Evolutionary conservation across 176 grass and related monocot genomes (phyloP), one percentile per base, ranked within the genome.

Genomic region (Carex myosuroides): DNA sequence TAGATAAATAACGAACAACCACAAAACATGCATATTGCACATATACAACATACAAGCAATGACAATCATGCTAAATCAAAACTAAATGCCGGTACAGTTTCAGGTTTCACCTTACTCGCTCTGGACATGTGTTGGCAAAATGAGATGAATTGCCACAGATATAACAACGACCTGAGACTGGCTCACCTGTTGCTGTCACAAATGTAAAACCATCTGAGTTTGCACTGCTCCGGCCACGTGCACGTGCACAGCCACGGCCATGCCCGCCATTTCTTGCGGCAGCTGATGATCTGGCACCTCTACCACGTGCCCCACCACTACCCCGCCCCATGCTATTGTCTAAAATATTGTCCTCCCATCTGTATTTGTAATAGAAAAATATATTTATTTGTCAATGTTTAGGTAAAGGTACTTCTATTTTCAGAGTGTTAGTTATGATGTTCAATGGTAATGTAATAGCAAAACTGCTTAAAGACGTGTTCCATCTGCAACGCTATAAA

Each of bases 111-210:
- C 87, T 69, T 75, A 85, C 83, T n/a, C 89, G 83, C 80, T 92
- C 90, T 0, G 93, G 93, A 87, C 96, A 99, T 21, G 66, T 85
- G 60, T 92, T 99, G 53, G 91, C 96, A 58, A 93, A 99, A 87
- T 99, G 93, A 16, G 93, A 88, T 74, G 93, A 93, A 58, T 99
- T 91, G 20, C 96, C 93, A 61, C 96, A 99, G 58, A 65, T 61
- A 82, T 90, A 98, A 79, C 96, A 95, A 87, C 83, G 65, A 63
- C 89, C 85, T 30, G 81, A 68, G 61, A 90, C 86, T 17, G 88
- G 81, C 42, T 98, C 93, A 41, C 93, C 96, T 12, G 89, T 95
- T 39, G 93, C 96, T 10, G 96, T 93, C 32, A 99, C 89, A 83
- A 99, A 95, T 84, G 86, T 89, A 67, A 81, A 68, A 86, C 86